These are phyloP conservation scores for Kluyveromyces wickerhamii DNA, from an alignment of 805 yeast species.

Conservation along the genomic window DNA sequence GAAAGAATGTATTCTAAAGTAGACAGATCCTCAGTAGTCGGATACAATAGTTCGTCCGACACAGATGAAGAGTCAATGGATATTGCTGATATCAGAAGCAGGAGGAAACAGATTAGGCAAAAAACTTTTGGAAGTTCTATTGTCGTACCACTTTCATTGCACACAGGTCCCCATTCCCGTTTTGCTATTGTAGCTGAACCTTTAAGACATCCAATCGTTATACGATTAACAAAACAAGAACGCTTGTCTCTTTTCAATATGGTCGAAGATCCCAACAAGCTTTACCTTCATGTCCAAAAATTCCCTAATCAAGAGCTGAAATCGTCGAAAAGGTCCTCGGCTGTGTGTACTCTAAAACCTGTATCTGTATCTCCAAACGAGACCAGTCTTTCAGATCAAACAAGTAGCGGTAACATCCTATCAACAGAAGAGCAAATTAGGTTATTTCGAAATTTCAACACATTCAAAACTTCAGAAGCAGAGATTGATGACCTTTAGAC, in stretches of 20 bases:
- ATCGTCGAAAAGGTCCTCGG: neutral
- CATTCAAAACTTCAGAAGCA: too few relatives aligned
- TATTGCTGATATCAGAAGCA: constrained; percentile 13
- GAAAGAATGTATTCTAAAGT: constrained; percentile 15
- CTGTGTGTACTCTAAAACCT: neutral
- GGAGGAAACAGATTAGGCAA: constrained; percentile 13
- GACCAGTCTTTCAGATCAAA: too few relatives aligned
- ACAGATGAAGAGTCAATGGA: constrained; percentile 24
- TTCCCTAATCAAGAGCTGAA: constrained; percentile 4
- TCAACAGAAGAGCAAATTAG: too few relatives aligned
- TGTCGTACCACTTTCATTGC: constrained; percentile 15
- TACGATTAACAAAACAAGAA: constrained; percentile 17
- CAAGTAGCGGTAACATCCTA: too few relatives aligned
- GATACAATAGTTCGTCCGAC: constrained; percentile 26
- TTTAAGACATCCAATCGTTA: constrained; percentile 20
- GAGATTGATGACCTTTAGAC: too few relatives aligned
- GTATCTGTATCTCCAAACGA: neutral
- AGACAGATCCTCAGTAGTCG: constrained; percentile 15
- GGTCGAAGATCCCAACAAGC: neutral
- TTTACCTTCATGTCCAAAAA: neutral
- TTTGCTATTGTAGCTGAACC: constrained; percentile 27
- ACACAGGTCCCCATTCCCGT: constrained; percentile 1
- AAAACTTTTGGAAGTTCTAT: constrained; percentile 19
- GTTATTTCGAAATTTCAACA: too few relatives aligned
- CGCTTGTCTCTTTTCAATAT: constrained; percentile 2